A percentile compares a stretch with the other conserved stretches of the same genome.
Conservation (phyloP, 2,329 filamentous ascomycete genomes). For the Colletotrichum sp. region DNA sequence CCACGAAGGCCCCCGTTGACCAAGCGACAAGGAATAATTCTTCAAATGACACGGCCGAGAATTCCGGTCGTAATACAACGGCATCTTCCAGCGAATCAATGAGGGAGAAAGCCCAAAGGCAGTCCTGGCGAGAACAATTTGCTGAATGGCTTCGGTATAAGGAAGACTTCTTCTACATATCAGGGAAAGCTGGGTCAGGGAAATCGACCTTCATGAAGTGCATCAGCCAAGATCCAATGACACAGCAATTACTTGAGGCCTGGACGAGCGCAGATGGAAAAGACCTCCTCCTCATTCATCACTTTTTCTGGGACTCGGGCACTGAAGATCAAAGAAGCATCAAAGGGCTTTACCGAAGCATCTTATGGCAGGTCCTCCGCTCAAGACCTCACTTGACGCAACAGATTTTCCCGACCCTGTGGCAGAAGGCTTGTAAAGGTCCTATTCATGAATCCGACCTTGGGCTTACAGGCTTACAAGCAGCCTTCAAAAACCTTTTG, state of each 20-base stretch:
- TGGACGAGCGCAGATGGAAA: background rate
- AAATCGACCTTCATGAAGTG: background rate
- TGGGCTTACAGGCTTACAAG: background rate
- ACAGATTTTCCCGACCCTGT: background rate
- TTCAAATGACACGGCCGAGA: background rate
- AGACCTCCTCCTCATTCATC: background rate
- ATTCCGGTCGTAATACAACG: background rate
- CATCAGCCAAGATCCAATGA: background rate
- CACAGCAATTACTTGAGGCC: background rate
- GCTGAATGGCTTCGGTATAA: background rate
- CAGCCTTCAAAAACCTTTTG: background rate
- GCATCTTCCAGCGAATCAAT: background rate
- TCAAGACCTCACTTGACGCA: background rate
- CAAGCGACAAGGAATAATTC: too few relatives aligned
- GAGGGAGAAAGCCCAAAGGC: background rate
- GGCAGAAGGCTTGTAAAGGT: background rate
- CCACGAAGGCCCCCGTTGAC: too few relatives aligned
- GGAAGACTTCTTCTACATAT: background rate
- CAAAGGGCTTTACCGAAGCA: background rate
- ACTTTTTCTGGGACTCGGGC: background rate
- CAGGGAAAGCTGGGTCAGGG: background rate
- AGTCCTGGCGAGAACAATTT: background rate
- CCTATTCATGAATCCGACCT: conserved; percentile 42
- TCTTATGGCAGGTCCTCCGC: background rate
- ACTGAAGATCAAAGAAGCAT: background rate